Base-by-base conservation (phyloP, 2,329 filamentous ascomycete genomes). In the Trichophyton verrucosum region DNA sequence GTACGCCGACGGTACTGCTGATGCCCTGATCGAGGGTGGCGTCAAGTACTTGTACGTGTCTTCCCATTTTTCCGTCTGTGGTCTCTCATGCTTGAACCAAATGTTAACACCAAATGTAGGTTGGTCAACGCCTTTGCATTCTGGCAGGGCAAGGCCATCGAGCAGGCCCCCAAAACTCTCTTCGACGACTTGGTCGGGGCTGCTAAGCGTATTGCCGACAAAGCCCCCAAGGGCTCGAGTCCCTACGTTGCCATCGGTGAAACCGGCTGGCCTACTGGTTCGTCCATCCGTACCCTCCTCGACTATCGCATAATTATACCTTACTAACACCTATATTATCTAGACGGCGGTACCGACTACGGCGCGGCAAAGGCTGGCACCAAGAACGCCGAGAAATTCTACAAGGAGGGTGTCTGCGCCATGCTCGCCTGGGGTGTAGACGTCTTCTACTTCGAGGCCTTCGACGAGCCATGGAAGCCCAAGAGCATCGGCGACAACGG, bases 391-490 rank as follows among this genome's bases (percentile, higher is more conserved):
- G 71, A 78, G 64, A 76, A 73, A 24, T 89, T 83, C 76, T 88
- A 79, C 76, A 74, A 81, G 66, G 71, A 81, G 53, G 82, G 80
- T 64, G 80, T 87, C 68, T 88, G 86, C 72, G 80, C 80, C 58
- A 80, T 86, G 68, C 74, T 87, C 40, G 78, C 77, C 64, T 87
- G 83, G 82, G 83, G 83, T 63, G 78, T 84, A 64, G 86, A 87
- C 67, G 81, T 84, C 60, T 88, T 88, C 76, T 86, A 82, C 74
- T 89, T 89, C 66, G 86, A 88, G 78, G 85, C 85, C 49, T 87
- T 86, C 66, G 86, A 88, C 67, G 86, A 89, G 80, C 76, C 81
- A 62, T 87, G 84, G 83, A 88, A 88, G 81, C 84, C 85, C 60
- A 72, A 77, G 51, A 81, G 79, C 65, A 73, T 80, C 63, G 86